phyloP scores from a whole-genome alignment of 306 rosid genomes.

The Quillaja saponaria region DNA sequence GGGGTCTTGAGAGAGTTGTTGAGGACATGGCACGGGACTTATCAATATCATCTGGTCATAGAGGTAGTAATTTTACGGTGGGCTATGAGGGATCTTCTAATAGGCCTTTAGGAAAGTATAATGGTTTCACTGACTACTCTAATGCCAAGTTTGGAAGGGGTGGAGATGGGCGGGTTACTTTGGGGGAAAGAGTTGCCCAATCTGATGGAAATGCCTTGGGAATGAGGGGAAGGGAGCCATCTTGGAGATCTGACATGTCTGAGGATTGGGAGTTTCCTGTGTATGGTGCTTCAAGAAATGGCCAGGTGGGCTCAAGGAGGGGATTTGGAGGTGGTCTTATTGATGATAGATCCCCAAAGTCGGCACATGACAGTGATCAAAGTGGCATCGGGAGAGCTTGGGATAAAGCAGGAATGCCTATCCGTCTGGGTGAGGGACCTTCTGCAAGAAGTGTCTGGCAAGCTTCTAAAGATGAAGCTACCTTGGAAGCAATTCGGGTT shows the following conservation, averaged over 20 bases:
- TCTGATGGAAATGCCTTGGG: slow-evolving; percentile 68
- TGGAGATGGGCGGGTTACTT: slow-evolving; percentile 69
- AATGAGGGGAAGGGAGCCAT: slow-evolving; percentile 80
- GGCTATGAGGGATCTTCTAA: slow-evolving; percentile 81
- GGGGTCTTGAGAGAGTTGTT: slow-evolving; percentile 96
- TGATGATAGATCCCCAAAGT: slow-evolving; percentile 83
- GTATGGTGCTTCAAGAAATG: slow-evolving; percentile 70
- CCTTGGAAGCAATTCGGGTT: slow-evolving; percentile 91
- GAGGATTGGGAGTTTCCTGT: slow-evolving; percentile 80
- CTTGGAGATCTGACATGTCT: slow-evolving; percentile 78
- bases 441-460: slow-evolving; percentile 99
- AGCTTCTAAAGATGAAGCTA: slow-evolving; percentile 98
- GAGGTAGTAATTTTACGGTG: slow-evolving; percentile 62
- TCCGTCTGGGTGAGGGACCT: slow-evolving; percentile 93
- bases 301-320: slow-evolving; percentile 76
- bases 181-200: slow-evolving; percentile 75
- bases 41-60: slow-evolving; percentile 79
- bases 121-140: slow-evolving; percentile 74
- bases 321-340: slow-evolving; percentile 59
- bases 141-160: slow-evolving; percentile 74
- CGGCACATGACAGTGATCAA: slow-evolving; percentile 74
- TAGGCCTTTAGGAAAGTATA: slow-evolving; percentile 75
- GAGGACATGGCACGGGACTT: slow-evolving; percentile 95
- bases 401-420: slow-evolving; percentile 79
- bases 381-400: slow-evolving; percentile 84